These are phyloP conservation scores for Arthrobotrys sphaeroides DNA, from an alignment of 2,329 filamentous ascomycete genomes.

Conservation along the genomic window DNA sequence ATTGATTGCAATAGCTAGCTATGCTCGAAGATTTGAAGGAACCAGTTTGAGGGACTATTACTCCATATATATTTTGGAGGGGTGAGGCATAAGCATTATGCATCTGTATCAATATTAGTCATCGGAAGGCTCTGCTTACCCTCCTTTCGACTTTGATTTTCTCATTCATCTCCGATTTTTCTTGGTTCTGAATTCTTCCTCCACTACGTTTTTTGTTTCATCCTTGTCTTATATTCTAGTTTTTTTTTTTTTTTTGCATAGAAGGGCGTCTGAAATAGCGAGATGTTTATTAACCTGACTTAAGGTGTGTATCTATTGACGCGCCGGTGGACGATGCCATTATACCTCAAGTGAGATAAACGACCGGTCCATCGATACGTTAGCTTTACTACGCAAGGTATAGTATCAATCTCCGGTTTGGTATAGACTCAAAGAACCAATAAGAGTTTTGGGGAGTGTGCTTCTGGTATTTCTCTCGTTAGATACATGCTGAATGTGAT, in stretches of 20 bases:
- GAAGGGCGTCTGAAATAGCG: constrained; percentile 50
- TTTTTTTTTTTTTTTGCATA: constrained; percentile 28
- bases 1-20: not conserved
- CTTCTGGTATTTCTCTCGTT: not conserved
- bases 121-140: too few relatives aligned
- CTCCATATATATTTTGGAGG: too few relatives aligned
- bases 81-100: not conserved
- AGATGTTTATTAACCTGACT: constrained; percentile 33
- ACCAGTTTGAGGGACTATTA: too few relatives aligned
- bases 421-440: too few relatives aligned
- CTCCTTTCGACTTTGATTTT: not conserved
- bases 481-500: not conserved
- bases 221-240: constrained; percentile 4
- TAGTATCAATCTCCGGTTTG: too few relatives aligned
- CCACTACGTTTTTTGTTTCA: not conserved
- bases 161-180: constrained; percentile 1
- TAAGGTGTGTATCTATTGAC: not conserved
- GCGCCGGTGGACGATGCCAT: not conserved
- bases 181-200: not conserved
- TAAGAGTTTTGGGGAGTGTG: too few relatives aligned
- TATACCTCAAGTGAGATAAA: not conserved
- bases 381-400: too few relatives aligned
- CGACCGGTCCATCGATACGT: not conserved
- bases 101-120: constrained; percentile 12
- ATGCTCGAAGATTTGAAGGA: too few relatives aligned